Evolutionary conservation across 1,284 basidiomycete genomes (phyloP).

Genomic region (Trametes hirsuta): DNA sequence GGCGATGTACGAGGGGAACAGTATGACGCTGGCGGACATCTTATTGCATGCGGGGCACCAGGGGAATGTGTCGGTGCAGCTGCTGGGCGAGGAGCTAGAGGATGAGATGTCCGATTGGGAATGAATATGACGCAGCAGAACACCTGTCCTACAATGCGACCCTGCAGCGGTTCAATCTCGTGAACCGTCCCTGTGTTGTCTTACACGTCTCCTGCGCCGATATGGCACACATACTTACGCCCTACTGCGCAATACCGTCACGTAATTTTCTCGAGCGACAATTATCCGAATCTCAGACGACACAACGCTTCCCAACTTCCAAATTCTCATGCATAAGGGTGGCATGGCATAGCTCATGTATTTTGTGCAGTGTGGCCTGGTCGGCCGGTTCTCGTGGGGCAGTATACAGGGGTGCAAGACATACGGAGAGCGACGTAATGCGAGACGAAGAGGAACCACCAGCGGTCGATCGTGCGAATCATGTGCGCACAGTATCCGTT

Average conservation of each 20-base stretch:
- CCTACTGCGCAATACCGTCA: too few species aligned
- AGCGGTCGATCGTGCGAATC: slow-evolving; percentile 18
- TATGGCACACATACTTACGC: neutral
- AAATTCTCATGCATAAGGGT: slow-evolving; percentile 18
- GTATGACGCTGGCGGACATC: slow-evolving; percentile 32
- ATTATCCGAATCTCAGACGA: too few species aligned
- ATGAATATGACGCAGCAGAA: neutral
- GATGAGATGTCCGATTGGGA: slow-evolving; percentile 30
- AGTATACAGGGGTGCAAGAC: slow-evolving; percentile 34
- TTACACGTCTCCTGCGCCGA: neutral
- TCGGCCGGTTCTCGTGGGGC: slow-evolving; percentile 32
- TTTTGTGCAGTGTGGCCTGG: slow-evolving; percentile 37
- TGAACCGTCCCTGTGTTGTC: too few species aligned
- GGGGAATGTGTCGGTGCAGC: slow-evolving; percentile 18
- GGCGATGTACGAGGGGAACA: slow-evolving; percentile 28
- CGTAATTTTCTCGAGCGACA: too few species aligned
- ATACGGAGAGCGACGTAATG: slow-evolving; percentile 34
- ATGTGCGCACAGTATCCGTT: slow-evolving; percentile 16
- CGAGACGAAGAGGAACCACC: slow-evolving; percentile 27
- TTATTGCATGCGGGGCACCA: slow-evolving; percentile 27
- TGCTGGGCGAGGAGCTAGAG: slow-evolving; percentile 23
- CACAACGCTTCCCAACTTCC: too few species aligned
- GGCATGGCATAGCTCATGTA: slow-evolving; percentile 42
- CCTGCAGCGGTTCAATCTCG: too few species aligned
- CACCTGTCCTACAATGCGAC: neutral